phyloP scores from a whole-genome alignment of 495 filamentous ascomycete species.

The Penicillium cataractarum region DNA sequence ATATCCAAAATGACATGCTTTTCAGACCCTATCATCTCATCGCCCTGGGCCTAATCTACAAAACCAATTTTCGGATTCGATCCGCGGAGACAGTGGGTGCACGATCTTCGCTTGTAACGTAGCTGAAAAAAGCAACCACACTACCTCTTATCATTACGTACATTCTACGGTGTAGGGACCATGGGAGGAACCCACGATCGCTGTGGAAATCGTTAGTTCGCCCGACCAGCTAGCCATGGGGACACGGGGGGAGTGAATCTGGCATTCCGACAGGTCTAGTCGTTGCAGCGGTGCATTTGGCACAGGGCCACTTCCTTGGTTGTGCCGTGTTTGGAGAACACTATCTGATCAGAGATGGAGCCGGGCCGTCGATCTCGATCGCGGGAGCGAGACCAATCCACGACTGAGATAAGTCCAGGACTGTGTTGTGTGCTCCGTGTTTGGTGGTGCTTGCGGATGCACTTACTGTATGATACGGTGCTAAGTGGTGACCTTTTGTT shows the following conservation, averaged over 20 bases:
- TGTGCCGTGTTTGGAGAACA: slow-evolving; percentile 13
- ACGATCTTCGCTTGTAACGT: background rate
- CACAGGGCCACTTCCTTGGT: slow-evolving; percentile 18
- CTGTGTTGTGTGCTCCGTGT: background rate
- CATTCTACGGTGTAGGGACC: background rate
- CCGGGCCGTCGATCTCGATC: slow-evolving; percentile 25
- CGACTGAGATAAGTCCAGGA: background rate
- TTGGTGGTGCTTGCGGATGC: background rate
- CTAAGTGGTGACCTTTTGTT: background rate
- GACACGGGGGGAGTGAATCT: background rate
- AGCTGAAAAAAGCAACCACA: slow-evolving; percentile 5
- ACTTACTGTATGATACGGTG: background rate
- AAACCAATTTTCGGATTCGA: background rate
- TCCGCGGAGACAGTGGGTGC: background rate
- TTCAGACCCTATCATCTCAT: background rate
- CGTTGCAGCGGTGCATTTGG: background rate
- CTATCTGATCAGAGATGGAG: slow-evolving; percentile 27
- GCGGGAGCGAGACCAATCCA: background rate
- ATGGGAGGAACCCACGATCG: background rate
- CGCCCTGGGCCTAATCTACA: background rate
- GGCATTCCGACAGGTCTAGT: background rate
- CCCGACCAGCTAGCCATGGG: background rate
- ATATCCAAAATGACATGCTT: background rate
- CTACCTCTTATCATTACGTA: slow-evolving; percentile 17
- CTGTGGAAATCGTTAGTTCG: slow-evolving; percentile 1